A percentile compares a stretch with the other conserved stretches of the same genome.
These are phyloP conservation scores for Malassezia brasiliensis DNA, from an alignment of 1,284 basidiomycete species.

Conservation along the genomic window DNA sequence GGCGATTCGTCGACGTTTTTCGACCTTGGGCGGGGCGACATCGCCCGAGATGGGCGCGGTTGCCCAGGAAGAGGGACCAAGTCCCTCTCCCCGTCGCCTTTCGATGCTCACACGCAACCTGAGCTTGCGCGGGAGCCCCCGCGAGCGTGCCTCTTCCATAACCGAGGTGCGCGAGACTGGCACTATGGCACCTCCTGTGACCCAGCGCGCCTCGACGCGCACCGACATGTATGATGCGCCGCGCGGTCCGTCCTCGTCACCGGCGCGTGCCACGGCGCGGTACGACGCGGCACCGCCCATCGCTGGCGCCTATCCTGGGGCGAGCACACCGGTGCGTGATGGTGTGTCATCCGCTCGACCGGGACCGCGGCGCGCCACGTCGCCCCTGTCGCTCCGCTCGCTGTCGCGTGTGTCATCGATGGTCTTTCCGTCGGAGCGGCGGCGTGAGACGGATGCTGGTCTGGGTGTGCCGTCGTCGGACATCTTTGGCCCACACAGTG, in stretches of 20 bases:
- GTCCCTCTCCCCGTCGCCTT: background rate
- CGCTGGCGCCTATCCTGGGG: too few relatives aligned
- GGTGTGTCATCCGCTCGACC: too few relatives aligned
- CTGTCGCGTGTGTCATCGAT: background rate
- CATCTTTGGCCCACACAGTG: background rate
- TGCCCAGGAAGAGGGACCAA: background rate
- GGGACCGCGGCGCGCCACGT: background rate
- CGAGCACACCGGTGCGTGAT: too few relatives aligned
- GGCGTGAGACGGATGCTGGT: background rate
- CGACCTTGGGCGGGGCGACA: background rate
- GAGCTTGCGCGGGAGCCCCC: background rate
- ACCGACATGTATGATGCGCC: too few relatives aligned
- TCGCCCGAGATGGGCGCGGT: background rate
- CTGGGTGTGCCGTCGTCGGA: background rate
- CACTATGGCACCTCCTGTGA: too few relatives aligned
- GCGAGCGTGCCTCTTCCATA: background rate
- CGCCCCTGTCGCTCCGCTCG: background rate
- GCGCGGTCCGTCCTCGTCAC: too few relatives aligned
- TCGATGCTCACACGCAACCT: background rate
- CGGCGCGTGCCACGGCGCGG: too few relatives aligned
- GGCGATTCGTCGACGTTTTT: background rate
- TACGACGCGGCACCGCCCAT: too few relatives aligned
- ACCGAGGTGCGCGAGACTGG: too few relatives aligned
- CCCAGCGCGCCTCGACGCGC: too few relatives aligned
- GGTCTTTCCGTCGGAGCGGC: background rate